These are phyloP conservation scores for Diaporthe ilicicola DNA, from an alignment of 2,329 filamentous ascomycete species.

Conservation along the genomic window DNA sequence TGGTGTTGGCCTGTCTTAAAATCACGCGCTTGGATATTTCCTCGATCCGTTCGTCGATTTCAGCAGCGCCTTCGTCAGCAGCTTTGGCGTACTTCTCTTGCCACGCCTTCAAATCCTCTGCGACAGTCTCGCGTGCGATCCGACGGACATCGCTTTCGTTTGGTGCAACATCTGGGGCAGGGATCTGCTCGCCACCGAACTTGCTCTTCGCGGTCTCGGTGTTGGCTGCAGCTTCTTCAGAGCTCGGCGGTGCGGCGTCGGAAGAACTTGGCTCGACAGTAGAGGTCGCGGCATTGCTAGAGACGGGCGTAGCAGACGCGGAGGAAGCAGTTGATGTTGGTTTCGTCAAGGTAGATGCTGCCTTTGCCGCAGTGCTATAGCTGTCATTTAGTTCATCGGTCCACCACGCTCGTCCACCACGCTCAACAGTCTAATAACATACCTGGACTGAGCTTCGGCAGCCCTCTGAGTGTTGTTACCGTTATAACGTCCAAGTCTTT, in stretches of 20 bases:
- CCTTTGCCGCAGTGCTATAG: constrained; percentile 40
- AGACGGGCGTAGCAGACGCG: constrained; percentile 38
- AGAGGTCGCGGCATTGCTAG: constrained; percentile 19
- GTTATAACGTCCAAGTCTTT: constrained; percentile 82
- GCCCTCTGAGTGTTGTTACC: constrained; percentile 49
- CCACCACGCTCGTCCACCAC: too few species aligned
- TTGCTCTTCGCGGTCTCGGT: constrained; percentile 36
- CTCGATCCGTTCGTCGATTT: constrained; percentile 76
- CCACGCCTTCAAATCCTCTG: constrained; percentile 83
- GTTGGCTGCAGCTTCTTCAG: constrained; percentile 37
- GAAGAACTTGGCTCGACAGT: constrained; percentile 35
- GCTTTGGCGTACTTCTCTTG: constrained; percentile 87
- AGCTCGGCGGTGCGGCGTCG: constrained; percentile 32
- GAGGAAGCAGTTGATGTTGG: constrained; percentile 39
- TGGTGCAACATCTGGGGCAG: constrained; percentile 53
- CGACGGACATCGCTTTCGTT: constrained; percentile 64
- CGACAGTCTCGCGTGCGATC: constrained; percentile 72
- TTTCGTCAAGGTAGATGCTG: constrained; percentile 49
- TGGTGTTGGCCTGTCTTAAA: constrained; percentile 68
- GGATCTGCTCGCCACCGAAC: constrained; percentile 43
- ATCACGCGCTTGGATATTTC: constrained; percentile 67
- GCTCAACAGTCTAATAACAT: constrained; percentile 1
- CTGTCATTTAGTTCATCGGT: neutral
- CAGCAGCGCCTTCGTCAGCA: constrained; percentile 78
- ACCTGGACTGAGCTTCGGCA: constrained; percentile 42